Evolutionary conservation across 2,329 filamentous ascomycete species (phyloP).

Genomic region (Seiridium unicorne): DNA sequence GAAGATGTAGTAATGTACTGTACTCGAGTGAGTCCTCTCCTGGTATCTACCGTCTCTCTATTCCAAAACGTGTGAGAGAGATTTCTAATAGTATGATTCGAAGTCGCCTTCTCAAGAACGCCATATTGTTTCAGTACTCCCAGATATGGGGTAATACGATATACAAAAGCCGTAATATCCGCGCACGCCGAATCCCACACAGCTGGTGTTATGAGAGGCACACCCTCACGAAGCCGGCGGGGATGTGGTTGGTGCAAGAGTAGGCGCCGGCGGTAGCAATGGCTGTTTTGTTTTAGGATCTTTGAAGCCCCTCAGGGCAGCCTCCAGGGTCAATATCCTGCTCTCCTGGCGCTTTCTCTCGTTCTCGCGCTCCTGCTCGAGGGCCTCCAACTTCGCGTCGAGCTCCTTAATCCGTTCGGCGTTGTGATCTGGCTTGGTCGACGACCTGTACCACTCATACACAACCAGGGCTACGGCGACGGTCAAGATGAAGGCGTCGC

Average conservation of each 20-base stretch:
- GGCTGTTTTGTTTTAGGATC: conserved; percentile 58
- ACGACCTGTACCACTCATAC: conserved; percentile 60
- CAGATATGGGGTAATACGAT: too few species aligned
- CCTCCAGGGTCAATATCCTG: conserved; percentile 52
- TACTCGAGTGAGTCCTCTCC: too few species aligned
- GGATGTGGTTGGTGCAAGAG: conserved; percentile 23
- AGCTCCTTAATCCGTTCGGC: conserved; percentile 52
- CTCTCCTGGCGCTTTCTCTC: conserved; percentile 41
- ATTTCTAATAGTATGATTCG: too few species aligned
- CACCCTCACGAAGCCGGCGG: conserved; percentile 1
- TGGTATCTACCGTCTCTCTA: too few species aligned
- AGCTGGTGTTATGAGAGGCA: background rate
- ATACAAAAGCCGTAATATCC: too few species aligned
- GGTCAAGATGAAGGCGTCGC: conserved; percentile 60
- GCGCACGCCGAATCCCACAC: too few species aligned
- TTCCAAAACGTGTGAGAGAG: too few species aligned
- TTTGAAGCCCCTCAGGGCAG: conserved; percentile 47
- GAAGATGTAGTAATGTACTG: too few species aligned
- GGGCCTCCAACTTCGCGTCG: conserved; percentile 44
- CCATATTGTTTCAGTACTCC: too few species aligned
- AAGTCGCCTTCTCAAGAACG: too few species aligned
- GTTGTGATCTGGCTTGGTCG: conserved; percentile 60
- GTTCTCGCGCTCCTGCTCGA: conserved; percentile 50
- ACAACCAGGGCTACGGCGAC: conserved; percentile 57
- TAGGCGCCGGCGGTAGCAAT: conserved; percentile 36